Percentiles rank a stretch among this genome's conserved stretches.
phyloP scores from a whole-genome alignment of 2,329 filamentous ascomycete species.

The Sporothrix pseudoabietina region DNA sequence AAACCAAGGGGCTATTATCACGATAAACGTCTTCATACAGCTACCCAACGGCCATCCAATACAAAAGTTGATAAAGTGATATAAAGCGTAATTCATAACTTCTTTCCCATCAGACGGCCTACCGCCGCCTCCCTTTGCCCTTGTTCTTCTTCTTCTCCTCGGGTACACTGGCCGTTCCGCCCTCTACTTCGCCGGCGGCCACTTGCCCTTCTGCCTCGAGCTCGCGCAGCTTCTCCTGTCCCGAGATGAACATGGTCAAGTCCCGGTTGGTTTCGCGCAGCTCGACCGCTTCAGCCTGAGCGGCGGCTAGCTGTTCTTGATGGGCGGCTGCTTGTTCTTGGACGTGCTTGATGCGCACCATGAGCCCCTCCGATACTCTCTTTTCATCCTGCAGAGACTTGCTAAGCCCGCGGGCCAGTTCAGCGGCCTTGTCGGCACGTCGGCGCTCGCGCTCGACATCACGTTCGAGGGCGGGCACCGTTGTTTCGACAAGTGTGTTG shows the following conservation, averaged over 20 bases:
- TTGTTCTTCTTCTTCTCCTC: constrained; percentile 55
- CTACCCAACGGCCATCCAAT: not conserved
- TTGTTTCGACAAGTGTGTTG: constrained; percentile 54
- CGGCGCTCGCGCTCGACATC: constrained; percentile 69
- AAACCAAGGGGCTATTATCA: not conserved
- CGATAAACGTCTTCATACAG: not conserved
- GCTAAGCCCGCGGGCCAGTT: constrained; percentile 73
- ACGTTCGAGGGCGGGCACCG: constrained; percentile 69
- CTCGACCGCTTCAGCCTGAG: constrained; percentile 68
- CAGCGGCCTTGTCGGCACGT: constrained; percentile 70
- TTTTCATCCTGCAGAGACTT: constrained; percentile 85
- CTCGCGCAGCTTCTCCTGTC: constrained; percentile 76
- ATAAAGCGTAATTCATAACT: not conserved
- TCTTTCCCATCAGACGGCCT: not conserved
- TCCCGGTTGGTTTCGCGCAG: constrained; percentile 85
- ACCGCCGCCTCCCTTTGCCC: constrained; percentile 30
- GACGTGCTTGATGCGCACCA: constrained; percentile 78
- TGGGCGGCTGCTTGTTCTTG: constrained; percentile 63
- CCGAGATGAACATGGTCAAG: constrained; percentile 82
- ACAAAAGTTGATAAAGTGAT: not conserved
- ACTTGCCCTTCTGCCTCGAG: constrained; percentile 62
- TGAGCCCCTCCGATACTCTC: constrained; percentile 74
- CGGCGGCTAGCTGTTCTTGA: constrained; percentile 57
- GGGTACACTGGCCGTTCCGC: constrained; percentile 69
- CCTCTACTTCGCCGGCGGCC: constrained; percentile 71